Base-by-base conservation (phyloP, 2,329 filamentous ascomycete genomes). In the Colletotrichum australisinense region DNA sequence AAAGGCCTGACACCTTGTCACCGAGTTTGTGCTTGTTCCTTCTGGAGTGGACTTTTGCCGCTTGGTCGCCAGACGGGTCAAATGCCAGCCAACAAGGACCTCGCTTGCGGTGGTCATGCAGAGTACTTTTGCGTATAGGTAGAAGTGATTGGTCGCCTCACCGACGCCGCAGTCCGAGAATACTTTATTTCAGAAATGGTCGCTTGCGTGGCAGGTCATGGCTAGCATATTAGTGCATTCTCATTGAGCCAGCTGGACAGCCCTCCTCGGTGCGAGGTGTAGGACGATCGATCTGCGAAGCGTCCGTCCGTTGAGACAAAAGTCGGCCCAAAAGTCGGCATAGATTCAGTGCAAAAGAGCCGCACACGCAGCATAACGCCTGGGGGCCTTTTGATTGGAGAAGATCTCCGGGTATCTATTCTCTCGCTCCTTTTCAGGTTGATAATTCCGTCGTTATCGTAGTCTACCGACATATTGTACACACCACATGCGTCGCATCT, bases 401-500 rank as follows among this genome's bases (percentile, higher is more conserved):
- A 7, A 24, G 22, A 28, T 6, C 35, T 46, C 63, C 63, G 52
- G 63, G 63, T 65, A 65, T 57, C 63, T 65, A 57, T 57, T 65
- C 53, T 9, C 30, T 24, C 28, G 63, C 24, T 53, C n/a, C 7
- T 14, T 1, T 38, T 22, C 5, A 35, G 46, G 14, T 12, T 35
- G 14, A 38, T 16, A 19, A n/a, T 55, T 11, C 14, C 28, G 19
- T 38, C 30, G 8, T 55, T 6, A 53, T 19, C n/a, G 52, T 35
- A 53, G 22, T 46, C 22, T 46, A n/a, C 26, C 52, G 16, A n/a
- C 46, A n/a, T 59, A 60, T 63, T 28, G 24, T 56, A 55, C 60
- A 63, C 22, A 49, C 56, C 63, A 70, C 70, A 46, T 64, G 35
- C 42, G 38, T 56, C 53, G 52, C 19, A 62, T 57, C 11, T 59